Conservation (phyloP, 345 rosid genomes). For the Salix exigua region DNA sequence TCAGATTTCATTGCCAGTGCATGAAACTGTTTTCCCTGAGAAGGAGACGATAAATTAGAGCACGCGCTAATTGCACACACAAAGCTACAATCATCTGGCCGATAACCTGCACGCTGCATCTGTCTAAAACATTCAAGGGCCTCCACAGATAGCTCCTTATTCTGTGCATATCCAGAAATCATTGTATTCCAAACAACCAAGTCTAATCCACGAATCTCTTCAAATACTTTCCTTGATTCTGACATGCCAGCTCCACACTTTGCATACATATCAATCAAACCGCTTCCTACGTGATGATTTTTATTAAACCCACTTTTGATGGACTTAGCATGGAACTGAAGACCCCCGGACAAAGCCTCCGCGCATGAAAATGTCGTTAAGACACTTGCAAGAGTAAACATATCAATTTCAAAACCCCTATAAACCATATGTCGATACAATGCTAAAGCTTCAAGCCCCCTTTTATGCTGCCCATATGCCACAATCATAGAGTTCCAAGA, state of each 20-base stretch:
- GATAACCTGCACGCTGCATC: constrained; percentile 58
- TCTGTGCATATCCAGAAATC: constrained; percentile 75
- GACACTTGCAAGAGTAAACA: constrained; percentile 79
- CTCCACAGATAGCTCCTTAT: constrained; percentile 58
- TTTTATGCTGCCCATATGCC: constrained; percentile 73
- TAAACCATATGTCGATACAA: constrained; percentile 65
- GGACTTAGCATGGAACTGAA: constrained; percentile 67
- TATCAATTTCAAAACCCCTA: constrained; percentile 53
- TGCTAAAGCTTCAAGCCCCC: constrained; percentile 57
- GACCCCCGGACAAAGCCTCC: constrained; percentile 63
- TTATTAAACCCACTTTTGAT: constrained; percentile 67
- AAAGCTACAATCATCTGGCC: constrained; percentile 86
- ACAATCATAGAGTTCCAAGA: constrained; percentile 97
- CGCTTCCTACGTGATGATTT: constrained; percentile 77
- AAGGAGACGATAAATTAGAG: constrained; percentile 68
- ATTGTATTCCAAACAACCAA: constrained; percentile 88
- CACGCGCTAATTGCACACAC: constrained; percentile 73
- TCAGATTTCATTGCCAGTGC: constrained; percentile 63
- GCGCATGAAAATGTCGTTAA: constrained; percentile 65
- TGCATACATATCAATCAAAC: constrained; percentile 82
- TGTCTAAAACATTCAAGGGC: constrained; percentile 60
- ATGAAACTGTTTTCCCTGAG: constrained; percentile 80
- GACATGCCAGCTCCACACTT: constrained; percentile 61
- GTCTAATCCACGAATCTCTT: constrained; percentile 58
- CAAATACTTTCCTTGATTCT: constrained; percentile 60